Evolutionary conservation across 2,329 filamentous ascomycete genomes (phyloP).

Genomic region (Phoma sp.): DNA sequence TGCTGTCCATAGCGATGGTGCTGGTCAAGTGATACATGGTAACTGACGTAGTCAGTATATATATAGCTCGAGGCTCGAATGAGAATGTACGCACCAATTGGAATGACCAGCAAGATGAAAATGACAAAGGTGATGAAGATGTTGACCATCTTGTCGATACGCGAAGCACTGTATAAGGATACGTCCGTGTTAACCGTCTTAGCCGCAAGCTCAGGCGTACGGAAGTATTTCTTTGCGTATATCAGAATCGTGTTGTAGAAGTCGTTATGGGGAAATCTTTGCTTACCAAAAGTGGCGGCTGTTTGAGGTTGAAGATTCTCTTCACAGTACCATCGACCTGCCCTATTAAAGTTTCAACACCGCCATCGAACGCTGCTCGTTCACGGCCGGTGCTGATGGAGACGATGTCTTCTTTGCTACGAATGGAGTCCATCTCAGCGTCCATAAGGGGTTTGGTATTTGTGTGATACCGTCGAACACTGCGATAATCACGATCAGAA

Average conservation of each 20-base stretch:
- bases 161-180: conserved; percentile 45
- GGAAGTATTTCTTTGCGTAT: conserved; percentile 42
- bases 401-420: conserved; percentile 51
- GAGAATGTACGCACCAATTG: conserved; percentile 30
- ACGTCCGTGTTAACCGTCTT: conserved; percentile 47
- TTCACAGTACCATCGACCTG: conserved; percentile 33
- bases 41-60: conserved; percentile 20
- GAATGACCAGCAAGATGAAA: conserved; percentile 51
- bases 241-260: not conserved
- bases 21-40: conserved; percentile 49
- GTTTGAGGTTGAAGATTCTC: conserved; percentile 28
- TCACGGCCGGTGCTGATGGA: conserved; percentile 50
- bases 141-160: conserved; percentile 51
- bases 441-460: conserved; percentile 47
- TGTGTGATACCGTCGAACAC: conserved; percentile 46
- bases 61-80: not conserved
- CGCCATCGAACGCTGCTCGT: conserved; percentile 50
- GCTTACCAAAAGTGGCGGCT: conserved; percentile 36
- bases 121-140: conserved; percentile 53
- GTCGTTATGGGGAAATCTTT: not conserved
- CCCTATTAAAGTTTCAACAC: conserved; percentile 45
- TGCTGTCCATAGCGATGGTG: conserved; percentile 16
- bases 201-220: conserved; percentile 47
- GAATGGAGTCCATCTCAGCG: conserved; percentile 47
- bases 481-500: conserved; percentile 49